Base-by-base conservation (phyloP, 257 asterid species). In the Petunia axillaris region DNA sequence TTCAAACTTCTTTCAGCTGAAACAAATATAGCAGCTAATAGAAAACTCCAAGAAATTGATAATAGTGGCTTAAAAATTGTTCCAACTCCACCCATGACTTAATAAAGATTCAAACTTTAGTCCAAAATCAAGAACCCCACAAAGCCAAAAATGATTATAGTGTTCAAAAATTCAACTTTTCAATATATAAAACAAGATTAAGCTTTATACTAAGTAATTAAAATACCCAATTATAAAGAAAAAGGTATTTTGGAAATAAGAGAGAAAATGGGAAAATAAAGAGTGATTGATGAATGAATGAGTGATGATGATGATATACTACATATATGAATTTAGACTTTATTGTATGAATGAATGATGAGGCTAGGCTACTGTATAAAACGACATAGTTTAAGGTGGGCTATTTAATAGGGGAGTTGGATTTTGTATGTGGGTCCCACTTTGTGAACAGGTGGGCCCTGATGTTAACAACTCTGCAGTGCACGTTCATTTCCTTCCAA, bases 1-100 rank as follows among this genome's bases (percentile, higher is more conserved):
- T 87, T 94, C 1, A 91, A 88, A 87, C 92, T 90, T 76, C 96
- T 88, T 82, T 94, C 98, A 9, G 98, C 98, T 46, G 98, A 90
- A 81, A 94, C 98, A 76, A 93, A 85, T 35, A 94, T 83, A 2
- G 97, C 89, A 53, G 97, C 93, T 85, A 94, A 55, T 79, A 88
- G 75, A 84, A 90, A 94, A 88, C 96, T 93, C 93, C 94, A 91
- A 5, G 87, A 79, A 65, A 94, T 89, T 0, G 94, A 82, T 67
- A 90, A 79, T 46, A 91, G 78, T 1, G 98, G 94, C 71, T 85
- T 85, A 77, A 93, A 88, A 64, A 93, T 91, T 55, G 81, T 84
- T 35, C 87, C 86, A 78, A 83, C 83, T 77, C 90, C 85, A 65
- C 89, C 92, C 98, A 94, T 93, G 82, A 50, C 16, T 40, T 15